Evolutionary conservation across 768 basidiomycete genomes (phyloP).

Genomic region (Thelephora ganbajun): DNA sequence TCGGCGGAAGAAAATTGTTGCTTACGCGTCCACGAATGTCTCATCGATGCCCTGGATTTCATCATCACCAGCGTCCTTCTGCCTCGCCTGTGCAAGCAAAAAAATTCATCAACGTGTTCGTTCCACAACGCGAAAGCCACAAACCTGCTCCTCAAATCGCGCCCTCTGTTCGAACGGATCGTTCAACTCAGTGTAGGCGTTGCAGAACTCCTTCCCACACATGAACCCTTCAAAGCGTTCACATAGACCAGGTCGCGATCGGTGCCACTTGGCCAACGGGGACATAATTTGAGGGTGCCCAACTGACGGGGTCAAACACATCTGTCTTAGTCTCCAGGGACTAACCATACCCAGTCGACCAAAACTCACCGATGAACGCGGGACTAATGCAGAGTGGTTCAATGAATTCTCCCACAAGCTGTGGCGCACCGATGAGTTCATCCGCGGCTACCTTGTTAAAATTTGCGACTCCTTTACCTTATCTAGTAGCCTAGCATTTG

Average conservation of each 20-base stretch:
- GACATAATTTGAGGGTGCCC: conserved; percentile 99
- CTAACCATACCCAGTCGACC: no score
- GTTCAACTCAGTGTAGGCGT: conserved; percentile 99
- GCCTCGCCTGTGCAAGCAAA: conserved; percentile 37
- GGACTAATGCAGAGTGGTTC: conserved; percentile 95
- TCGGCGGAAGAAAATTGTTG: background rate
- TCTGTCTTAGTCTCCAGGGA: no score
- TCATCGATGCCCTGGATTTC: conserved; percentile 97
- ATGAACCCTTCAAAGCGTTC: conserved; percentile 99
- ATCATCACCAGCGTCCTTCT: conserved; percentile 96
- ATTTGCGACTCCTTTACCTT: conserved; percentile 39
- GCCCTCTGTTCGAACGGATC: conserved; percentile 94
- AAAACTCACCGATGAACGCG: conserved; percentile 70
- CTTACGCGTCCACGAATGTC: conserved; percentile 88
- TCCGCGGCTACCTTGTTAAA: background rate
- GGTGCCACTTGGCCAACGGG: conserved; percentile 96
- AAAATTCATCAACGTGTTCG: background rate
- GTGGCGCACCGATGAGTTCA: background rate
- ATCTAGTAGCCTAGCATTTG: conserved; percentile 88
- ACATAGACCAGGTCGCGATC: conserved; percentile 91
- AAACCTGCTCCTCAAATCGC: conserved; percentile 88
- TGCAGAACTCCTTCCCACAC: conserved; percentile 96
- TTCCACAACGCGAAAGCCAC: conserved; percentile 2
- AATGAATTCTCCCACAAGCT: conserved; percentile 97
- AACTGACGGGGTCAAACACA: conserved; percentile 27